Evolutionary conservation across 1,284 basidiomycete genomes (phyloP).

Genomic region (Pseudomicrostroma phylloplanum): DNA sequence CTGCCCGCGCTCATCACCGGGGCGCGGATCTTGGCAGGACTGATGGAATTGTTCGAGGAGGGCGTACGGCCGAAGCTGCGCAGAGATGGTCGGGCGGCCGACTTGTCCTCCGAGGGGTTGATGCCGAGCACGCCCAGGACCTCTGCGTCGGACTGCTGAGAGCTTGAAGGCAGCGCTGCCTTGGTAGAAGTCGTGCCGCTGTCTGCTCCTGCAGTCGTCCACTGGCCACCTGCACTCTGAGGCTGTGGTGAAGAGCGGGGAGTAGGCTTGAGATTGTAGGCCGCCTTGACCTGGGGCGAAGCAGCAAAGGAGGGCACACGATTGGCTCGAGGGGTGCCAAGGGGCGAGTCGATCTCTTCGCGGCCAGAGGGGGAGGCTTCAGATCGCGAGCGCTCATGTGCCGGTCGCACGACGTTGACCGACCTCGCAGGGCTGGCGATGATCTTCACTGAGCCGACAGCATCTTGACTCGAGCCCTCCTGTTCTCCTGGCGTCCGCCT

Average conservation of each 20-base stretch:
- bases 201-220: not conserved
- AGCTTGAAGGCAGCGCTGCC: conserved; percentile 6
- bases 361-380: not conserved
- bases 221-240: not conserved
- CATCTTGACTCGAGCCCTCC: no score
- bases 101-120: not conserved
- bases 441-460: no score
- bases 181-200: not conserved
- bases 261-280: conserved; percentile 10
- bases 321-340: not conserved
- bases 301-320: conserved; percentile 8
- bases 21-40: conserved; percentile 3
- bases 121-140: conserved; percentile 5
- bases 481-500: not conserved
- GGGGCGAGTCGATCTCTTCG: conserved; percentile 1
- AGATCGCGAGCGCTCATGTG: not conserved
- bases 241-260: conserved; percentile 5
- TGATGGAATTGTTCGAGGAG: not conserved
- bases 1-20: conserved; percentile 1
- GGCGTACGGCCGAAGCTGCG: not conserved
- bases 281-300: conserved; percentile 6
- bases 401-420: not conserved
- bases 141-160: not conserved
- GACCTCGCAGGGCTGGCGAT: not conserved
- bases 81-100: not conserved